Evolutionary conservation across 495 filamentous ascomycete species (phyloP).

Genomic region (Beverwykella pulmonaria): DNA sequence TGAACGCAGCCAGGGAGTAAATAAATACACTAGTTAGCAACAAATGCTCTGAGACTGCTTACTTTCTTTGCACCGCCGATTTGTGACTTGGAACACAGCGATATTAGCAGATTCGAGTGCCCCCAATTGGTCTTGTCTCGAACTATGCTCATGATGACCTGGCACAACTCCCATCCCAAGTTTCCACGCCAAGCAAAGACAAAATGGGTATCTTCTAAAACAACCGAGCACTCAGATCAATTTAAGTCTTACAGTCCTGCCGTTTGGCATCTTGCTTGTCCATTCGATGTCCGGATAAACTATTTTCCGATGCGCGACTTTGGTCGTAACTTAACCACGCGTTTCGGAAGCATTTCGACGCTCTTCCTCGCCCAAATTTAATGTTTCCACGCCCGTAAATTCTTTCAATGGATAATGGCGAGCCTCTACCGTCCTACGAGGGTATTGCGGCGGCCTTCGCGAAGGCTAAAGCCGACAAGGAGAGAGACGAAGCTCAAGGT

Average conservation of each 20-base stretch:
- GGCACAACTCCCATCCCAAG: too few species aligned
- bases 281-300: too few species aligned
- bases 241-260: too few species aligned
- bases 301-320: too few species aligned
- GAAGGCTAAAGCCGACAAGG: slow-evolving; percentile 44
- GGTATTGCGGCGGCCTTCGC: slow-evolving; percentile 47
- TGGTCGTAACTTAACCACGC: background rate
- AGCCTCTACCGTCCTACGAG: slow-evolving; percentile 42
- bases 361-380: background rate
- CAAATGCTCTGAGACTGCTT: background rate
- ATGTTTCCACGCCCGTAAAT: background rate
- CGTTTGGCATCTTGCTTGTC: too few species aligned
- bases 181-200: too few species aligned
- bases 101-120: too few species aligned
- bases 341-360: background rate
- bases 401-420: slow-evolving; percentile 40
- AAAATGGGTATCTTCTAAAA: too few species aligned
- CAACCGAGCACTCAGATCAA: too few species aligned
- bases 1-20: slow-evolving; percentile 27
- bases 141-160: too few species aligned
- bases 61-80: background rate
- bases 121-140: too few species aligned
- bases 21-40: slow-evolving; percentile 20
- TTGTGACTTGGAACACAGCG: background rate
- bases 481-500: slow-evolving; percentile 40